Evolutionary conservation across 345 rosid species (phyloP), one percentile per base, ranked within the genome.

Genomic region (Ceriops zippeliana): DNA sequence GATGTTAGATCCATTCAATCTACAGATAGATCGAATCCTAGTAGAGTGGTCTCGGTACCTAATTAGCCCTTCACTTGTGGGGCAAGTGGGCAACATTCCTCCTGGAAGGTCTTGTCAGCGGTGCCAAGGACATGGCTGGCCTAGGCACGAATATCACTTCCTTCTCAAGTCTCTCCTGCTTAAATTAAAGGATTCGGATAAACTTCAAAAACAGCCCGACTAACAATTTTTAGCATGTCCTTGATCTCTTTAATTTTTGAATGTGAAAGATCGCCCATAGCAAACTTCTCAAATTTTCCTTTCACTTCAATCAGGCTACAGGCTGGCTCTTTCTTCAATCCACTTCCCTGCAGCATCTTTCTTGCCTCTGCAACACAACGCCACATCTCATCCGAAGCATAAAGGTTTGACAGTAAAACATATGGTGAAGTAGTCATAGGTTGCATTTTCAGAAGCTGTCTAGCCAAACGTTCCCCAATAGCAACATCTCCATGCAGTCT

Each of bases 311-410:
- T 71, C 78, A 83, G 49, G 71, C 91, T 86, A 70, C 71, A 72
- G 34, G 88, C 87, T 2, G 88, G 80, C 67, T 85, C 85, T 70
- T 86, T 89, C 81, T 81, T 86, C 66, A 88, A 46, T 15, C 88
- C 87, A 35, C 86, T 85, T 22, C 60, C 68, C 76, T 83, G 86
- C 79, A 89, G 63, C 86, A 79, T 66, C 80, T 79, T 86, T 77
- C 89, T 83, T 19, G 78, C 82, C 81, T 79, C 75, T 31, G 84
- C 82, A 70, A 79, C 90, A 73, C 76, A 75, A 66, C 67, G 81
- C 93, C 91, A 85, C 81, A 79, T 81, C 71, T 82, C 79, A 76
- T 76, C 86, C 10, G 85, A 80, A 31, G 91, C 93, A 73, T 86
- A 85, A 72, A 86, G 69, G 74, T 81, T 85, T 28, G 93, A 79